Conservation (phyloP, 2,329 filamentous ascomycete genomes). For the Trichoderma hamatum region DNA sequence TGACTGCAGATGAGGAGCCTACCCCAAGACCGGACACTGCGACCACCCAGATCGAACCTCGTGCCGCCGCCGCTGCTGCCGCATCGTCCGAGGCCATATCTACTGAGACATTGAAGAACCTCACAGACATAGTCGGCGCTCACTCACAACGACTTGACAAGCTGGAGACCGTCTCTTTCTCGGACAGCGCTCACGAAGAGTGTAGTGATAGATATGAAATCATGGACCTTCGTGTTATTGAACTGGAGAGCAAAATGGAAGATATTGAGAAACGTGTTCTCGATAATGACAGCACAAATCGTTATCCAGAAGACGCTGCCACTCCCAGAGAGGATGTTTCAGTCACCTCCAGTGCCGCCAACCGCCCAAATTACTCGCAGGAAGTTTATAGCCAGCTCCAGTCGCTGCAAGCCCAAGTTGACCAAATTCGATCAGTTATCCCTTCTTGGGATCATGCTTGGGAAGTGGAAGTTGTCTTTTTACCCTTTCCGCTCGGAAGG, state of each 20-base stretch:
- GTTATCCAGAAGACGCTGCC: conserved; percentile 48
- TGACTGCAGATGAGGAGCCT: conserved; percentile 29
- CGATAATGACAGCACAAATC: conserved; percentile 50
- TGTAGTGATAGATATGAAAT: conserved; percentile 69
- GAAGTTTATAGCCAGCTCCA: conserved; percentile 57
- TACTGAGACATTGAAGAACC: conserved; percentile 47
- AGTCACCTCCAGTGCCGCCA: conserved; percentile 48
- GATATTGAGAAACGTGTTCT: conserved; percentile 60
- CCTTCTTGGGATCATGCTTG: conserved; percentile 68
- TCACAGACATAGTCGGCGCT: conserved; percentile 58
- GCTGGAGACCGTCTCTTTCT: conserved; percentile 72
- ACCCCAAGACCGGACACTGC: conserved; percentile 31
- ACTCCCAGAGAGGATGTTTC: conserved; percentile 53
- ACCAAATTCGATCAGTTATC: conserved; percentile 60
- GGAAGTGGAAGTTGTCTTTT: conserved; percentile 74
- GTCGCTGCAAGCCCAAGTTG: conserved; percentile 53
- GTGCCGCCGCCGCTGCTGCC: conserved; percentile 12
- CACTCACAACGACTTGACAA: conserved; percentile 68
- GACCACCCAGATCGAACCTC: conserved; percentile 38
- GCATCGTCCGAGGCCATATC: conserved; percentile 32
- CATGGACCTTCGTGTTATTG: conserved; percentile 67
- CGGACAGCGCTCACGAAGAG: conserved; percentile 67
- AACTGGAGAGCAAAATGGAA: conserved; percentile 66
- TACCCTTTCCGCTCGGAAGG: conserved; percentile 67
- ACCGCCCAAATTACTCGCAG: conserved; percentile 45